Evolutionary conservation across 2,329 filamentous ascomycete genomes (phyloP).

Genomic region (Penicillium brasilianum): DNA sequence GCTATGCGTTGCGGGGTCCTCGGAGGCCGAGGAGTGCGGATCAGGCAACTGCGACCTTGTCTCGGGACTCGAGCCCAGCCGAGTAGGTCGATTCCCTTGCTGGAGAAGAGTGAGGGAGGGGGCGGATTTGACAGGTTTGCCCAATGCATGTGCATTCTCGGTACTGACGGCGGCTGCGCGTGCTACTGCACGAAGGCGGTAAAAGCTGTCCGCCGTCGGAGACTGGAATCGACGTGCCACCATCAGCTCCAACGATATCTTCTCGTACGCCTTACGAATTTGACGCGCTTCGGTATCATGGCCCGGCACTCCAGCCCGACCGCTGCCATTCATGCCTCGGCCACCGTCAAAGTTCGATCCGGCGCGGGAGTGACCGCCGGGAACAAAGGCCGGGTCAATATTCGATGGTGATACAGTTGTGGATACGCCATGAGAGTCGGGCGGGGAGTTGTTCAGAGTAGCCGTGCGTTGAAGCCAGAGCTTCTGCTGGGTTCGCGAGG

Average conservation of each 20-base stretch:
- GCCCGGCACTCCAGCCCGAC: conserved; percentile 33
- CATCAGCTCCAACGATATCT: conserved; percentile 47
- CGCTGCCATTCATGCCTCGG: conserved; percentile 37
- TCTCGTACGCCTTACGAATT: conserved; percentile 52
- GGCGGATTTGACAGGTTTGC: conserved; percentile 43
- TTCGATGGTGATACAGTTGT: conserved; percentile 40
- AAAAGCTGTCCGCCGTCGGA: conserved; percentile 51
- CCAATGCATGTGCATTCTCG: conserved; percentile 31
- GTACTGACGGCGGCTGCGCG: conserved; percentile 23
- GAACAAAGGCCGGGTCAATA: conserved; percentile 43
- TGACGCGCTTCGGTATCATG: conserved; percentile 47
- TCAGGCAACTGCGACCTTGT: conserved; percentile 32
- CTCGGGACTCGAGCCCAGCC: conserved; percentile 29
- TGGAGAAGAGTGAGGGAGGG: conserved; percentile 41
- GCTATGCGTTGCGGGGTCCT: conserved; percentile 37
- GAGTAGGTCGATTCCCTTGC: conserved; percentile 29
- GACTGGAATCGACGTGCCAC: conserved; percentile 54
- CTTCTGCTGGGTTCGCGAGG: conserved; percentile 55
- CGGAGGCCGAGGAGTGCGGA: conserved; percentile 34
- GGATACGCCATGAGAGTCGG: conserved; percentile 44
- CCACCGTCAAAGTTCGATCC: conserved; percentile 38
- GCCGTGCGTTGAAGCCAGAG: conserved; percentile 55
- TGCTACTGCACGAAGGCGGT: conserved; percentile 40
- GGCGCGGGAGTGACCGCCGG: conserved; percentile 37
- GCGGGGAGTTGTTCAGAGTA: conserved; percentile 51